A percentile compares a stretch with the other conserved stretches of the same genome.
Conservation (phyloP, 805 yeast genomes). For the Candida maesae region DNA sequence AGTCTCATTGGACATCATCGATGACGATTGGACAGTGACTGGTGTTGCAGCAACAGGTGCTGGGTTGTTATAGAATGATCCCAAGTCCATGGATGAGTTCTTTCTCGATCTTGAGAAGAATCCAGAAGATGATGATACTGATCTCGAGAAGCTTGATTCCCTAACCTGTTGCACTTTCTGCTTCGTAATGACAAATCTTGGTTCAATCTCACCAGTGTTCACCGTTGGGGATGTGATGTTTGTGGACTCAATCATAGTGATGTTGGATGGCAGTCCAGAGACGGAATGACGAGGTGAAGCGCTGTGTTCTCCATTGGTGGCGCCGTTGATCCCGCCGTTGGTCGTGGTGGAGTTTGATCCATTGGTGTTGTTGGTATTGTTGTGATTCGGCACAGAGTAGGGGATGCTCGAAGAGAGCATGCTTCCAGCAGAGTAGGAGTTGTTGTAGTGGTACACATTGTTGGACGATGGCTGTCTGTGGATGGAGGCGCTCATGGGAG, state of each 20-base stretch:
- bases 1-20: not conserved
- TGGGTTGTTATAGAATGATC: constrained; percentile 26
- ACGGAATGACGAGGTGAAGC: constrained; percentile 31
- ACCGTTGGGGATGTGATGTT: constrained; percentile 71
- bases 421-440: constrained; percentile 17
- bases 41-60: constrained; percentile 7
- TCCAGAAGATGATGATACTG: constrained; percentile 30
- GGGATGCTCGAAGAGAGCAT: constrained; percentile 24
- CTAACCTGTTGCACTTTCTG: constrained; percentile 50
- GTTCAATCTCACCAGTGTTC: constrained; percentile 60
- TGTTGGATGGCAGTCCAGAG: constrained; percentile 36
- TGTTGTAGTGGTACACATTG: constrained; percentile 13
- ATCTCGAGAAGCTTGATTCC: constrained; percentile 20
- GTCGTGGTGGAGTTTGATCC: constrained; percentile 39
- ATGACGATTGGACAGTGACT: not conserved
- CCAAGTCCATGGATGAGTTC: constrained; percentile 30
- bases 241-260: constrained; percentile 46
- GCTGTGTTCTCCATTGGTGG: constrained; percentile 29
- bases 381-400: constrained; percentile 23
- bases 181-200: constrained; percentile 79
- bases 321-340: too few relatives aligned
- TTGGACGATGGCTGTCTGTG: constrained; percentile 26
- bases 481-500: constrained; percentile 27
- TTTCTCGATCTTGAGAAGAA: constrained; percentile 44
- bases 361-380: constrained; percentile 37